These are phyloP conservation scores for Biscogniauxia mediterranea DNA, from an alignment of 2,329 filamentous ascomycete genomes.

Conservation along the genomic window DNA sequence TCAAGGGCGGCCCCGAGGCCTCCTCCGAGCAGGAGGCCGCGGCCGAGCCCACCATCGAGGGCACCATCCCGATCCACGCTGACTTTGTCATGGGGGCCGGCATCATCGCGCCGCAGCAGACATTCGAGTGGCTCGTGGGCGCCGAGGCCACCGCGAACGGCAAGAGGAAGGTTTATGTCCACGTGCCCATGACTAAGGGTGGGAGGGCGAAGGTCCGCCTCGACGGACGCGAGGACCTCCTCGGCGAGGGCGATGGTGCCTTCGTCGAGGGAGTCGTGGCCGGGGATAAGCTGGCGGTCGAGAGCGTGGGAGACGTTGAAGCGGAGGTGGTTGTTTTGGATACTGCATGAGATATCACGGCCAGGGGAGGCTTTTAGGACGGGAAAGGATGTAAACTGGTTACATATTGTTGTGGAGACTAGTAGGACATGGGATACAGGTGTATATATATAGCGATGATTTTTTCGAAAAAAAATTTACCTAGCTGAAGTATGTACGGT, in stretches of 20 bases:
- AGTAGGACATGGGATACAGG: no score
- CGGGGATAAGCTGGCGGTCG: conserved; percentile 62
- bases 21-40: conserved; percentile 61
- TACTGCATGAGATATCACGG: conserved; percentile 45
- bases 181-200: conserved; percentile 76
- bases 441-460: no score
- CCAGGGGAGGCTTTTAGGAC: background rate
- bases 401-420: no score
- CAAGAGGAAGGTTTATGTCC: conserved; percentile 74
- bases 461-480: no score
- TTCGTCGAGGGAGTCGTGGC: conserved; percentile 66
- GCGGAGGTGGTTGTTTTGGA: conserved; percentile 70
- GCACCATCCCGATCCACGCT: conserved; percentile 79
- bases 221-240: conserved; percentile 63
- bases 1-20: conserved; percentile 64
- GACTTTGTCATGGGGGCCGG: conserved; percentile 82
- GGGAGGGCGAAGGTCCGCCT: conserved; percentile 71
- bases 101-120: conserved; percentile 63
- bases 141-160: conserved; percentile 49
- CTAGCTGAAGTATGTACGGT: no score
- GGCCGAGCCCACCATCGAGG: conserved; percentile 58
- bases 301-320: conserved; percentile 66
- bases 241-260: conserved; percentile 78
- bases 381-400: background rate
- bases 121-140: conserved; percentile 72